Base-by-base conservation (phyloP, 2,329 filamentous ascomycete genomes). In the Fusarium veterinarium region DNA sequence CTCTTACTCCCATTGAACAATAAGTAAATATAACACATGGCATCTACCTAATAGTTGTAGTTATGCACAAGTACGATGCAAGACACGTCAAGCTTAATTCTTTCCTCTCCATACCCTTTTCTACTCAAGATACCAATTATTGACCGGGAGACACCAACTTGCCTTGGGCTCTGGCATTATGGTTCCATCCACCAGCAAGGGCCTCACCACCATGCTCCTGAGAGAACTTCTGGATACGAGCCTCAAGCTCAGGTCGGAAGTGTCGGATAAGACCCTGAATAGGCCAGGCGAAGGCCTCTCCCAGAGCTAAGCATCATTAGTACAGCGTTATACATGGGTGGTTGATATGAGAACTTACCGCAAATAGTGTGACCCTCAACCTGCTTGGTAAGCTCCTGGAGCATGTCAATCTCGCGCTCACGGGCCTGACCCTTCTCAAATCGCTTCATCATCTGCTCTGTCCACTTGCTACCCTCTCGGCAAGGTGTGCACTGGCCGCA, bases 401-500 rank as follows among this genome's bases (percentile, higher is more conserved):
- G 90, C 96, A 99, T 99, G 83, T 99, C 96, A 82, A 99, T 99
- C 86, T 99, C 96, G 69, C 96, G 90, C 83, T 92, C 91, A 71
- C 93, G 91, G 68, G 93, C 96, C 83, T 94, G 91, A 67, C 96
- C 96, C 83, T 93, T 93, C 87, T 97, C 95, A 78, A 99, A 97
- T 64, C 96, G 92, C 84, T 93, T 88, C 96, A 99, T 98, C 84
- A 99, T 98, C 88, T 99, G 95, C 84, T 97, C 93, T 16, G 95
- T 98, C 96, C 96, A 99, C 87, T 97, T 98, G 87, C 93, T 97
- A 75, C 96, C 96, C 86, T 99, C 96, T 81, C 96, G 93, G 89
- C 96, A 99, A n/a, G 96, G 96, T 65, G 96, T 99, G 88, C 96
- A 99, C 86, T 99, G 96, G 68, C 96, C 96, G 84, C 96, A 99